Conservation (phyloP, 805 yeast genomes). For the Grigorovia yakushimaensis region DNA sequence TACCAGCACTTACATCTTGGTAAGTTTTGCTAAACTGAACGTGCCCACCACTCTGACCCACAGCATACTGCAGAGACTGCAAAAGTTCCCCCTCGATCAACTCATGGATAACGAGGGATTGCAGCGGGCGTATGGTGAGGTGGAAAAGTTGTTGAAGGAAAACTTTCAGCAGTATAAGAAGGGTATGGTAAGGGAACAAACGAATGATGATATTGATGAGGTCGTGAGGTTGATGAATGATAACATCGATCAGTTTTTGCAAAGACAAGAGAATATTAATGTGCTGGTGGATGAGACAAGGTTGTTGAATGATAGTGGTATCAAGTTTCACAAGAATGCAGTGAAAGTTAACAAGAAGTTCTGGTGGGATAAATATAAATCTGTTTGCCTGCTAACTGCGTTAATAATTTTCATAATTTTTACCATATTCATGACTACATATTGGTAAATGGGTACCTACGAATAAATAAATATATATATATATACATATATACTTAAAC, state of each 20-base stretch:
- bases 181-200: background rate
- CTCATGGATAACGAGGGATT: slow-evolving; percentile 11
- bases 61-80: slow-evolving; percentile 6
- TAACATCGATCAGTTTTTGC: slow-evolving; percentile 39
- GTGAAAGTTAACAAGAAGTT: slow-evolving; percentile 50
- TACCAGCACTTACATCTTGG: background rate
- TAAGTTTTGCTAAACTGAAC: background rate
- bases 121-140: background rate
- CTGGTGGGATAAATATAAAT: slow-evolving; percentile 55
- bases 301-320: slow-evolving; percentile 54
- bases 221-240: slow-evolving; percentile 30
- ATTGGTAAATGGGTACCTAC: background rate
- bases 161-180: background rate
- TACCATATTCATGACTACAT: slow-evolving; percentile 13
- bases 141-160: background rate
- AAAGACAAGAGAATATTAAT: slow-evolving; percentile 69
- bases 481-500: background rate
- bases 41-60: background rate
- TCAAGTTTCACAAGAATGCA: slow-evolving; percentile 61
- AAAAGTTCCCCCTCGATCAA: slow-evolving; percentile 12
- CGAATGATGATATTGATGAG: slow-evolving; percentile 21
- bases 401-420: slow-evolving; percentile 10
- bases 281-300: slow-evolving; percentile 72
- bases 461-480: background rate
- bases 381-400: background rate